Percentiles rank a stretch among this genome's conserved stretches.
Conservation (phyloP, 2,329 filamentous ascomycete genomes). For the Stagonosporopsis rhizophila region DNA sequence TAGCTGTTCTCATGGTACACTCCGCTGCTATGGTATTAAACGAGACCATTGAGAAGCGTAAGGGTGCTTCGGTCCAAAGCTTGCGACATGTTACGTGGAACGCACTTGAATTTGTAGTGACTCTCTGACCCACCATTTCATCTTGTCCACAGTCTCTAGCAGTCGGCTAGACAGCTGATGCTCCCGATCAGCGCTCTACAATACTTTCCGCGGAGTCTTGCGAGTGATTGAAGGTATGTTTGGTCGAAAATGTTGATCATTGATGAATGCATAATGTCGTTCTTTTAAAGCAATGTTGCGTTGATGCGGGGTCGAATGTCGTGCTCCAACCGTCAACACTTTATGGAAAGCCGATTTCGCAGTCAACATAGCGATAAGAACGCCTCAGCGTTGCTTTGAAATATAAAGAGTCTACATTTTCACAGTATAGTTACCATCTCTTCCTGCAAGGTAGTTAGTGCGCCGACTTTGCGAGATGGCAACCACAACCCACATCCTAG, state of each 20-base stretch:
- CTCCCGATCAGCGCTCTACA: neutral
- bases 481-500: slow-evolving; percentile 23
- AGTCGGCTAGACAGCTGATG: no score
- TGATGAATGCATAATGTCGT: neutral
- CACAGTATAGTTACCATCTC: neutral
- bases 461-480: slow-evolving; percentile 12
- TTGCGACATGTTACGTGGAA: neutral
- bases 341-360: neutral
- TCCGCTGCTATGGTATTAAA: neutral
- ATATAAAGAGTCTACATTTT: neutral
- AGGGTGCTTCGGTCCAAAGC: no score
- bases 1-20: neutral
- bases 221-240: neutral
- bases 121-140: neutral
- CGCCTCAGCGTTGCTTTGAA: neutral
- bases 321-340: slow-evolving; percentile 21
- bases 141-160: neutral
- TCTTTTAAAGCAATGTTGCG: slow-evolving; percentile 26
- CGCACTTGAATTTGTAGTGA: neutral
- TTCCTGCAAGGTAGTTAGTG: neutral
- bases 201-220: neutral
- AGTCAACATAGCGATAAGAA: neutral
- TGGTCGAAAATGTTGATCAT: slow-evolving; percentile 42
- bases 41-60: neutral
- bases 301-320: slow-evolving; percentile 35